Conservation (phyloP, 495 filamentous ascomycete genomes). For the Hypoxylon trugodes region DNA sequence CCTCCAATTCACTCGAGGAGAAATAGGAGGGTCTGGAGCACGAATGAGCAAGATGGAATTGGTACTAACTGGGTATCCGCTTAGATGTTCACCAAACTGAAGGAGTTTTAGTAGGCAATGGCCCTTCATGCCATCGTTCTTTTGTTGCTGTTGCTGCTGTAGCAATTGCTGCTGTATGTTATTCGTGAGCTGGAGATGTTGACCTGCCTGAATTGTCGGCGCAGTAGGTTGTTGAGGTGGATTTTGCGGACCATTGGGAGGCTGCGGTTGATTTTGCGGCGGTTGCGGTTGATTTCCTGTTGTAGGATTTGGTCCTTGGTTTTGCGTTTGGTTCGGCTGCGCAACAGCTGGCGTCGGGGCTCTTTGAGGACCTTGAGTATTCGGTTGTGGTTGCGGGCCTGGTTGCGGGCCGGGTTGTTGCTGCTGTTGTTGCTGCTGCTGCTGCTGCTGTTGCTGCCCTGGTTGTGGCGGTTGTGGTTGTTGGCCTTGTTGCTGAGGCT, state of each 20-base stretch:
- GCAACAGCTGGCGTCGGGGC: constrained; percentile 40
- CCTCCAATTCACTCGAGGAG: background rate
- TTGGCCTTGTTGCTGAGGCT: constrained; percentile 46
- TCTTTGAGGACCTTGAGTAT: constrained; percentile 40
- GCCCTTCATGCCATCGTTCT: constrained; percentile 63
- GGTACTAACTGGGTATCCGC: constrained; percentile 66
- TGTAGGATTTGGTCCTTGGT: constrained; percentile 33
- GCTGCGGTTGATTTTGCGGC: constrained; percentile 55
- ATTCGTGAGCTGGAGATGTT: constrained; percentile 53
- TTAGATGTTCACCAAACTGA: constrained; percentile 75
- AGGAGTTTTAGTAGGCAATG: constrained; percentile 69
- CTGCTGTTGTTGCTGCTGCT: constrained; percentile 40
- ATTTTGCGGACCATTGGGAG: constrained; percentile 47
- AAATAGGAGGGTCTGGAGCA: background rate
- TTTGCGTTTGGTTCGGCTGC: constrained; percentile 46
- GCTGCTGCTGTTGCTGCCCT: constrained; percentile 45
- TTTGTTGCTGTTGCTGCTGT: constrained; percentile 62
- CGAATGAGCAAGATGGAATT: background rate
- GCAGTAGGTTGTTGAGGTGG: constrained; percentile 43
- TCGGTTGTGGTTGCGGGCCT: constrained; percentile 33
- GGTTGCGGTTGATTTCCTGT: constrained; percentile 60
- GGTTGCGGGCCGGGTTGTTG: constrained; percentile 37
- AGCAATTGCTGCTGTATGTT: constrained; percentile 51
- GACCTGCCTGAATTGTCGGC: constrained; percentile 49
- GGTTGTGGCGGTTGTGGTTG: constrained; percentile 46